phyloP scores from a whole-genome alignment of 2,329 filamentous ascomycete genomes.

The Venturia nashicola region DNA sequence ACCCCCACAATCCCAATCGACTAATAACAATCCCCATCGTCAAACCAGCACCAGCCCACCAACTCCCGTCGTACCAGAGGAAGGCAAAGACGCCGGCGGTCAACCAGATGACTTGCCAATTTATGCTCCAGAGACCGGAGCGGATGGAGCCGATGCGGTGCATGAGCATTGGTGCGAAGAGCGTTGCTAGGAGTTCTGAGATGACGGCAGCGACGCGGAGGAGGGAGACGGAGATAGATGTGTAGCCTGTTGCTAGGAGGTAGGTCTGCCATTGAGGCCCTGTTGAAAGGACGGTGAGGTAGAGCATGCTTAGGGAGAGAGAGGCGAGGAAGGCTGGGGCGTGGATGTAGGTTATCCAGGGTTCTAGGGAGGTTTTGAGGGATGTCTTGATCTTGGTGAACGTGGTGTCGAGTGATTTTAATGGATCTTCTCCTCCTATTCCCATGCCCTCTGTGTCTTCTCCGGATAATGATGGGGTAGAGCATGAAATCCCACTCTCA shows the following conservation, averaged over 20 bases:
- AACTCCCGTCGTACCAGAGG: neutral
- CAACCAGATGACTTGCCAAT: constrained; percentile 51
- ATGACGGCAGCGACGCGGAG: constrained; percentile 40
- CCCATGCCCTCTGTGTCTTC: neutral
- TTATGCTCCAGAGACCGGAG: constrained; percentile 59
- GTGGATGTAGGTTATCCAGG: constrained; percentile 34
- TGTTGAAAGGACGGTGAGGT: constrained; percentile 49
- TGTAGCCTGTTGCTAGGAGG: constrained; percentile 42
- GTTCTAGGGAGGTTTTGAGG: constrained; percentile 16
- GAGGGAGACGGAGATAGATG: constrained; percentile 38
- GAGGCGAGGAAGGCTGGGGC: constrained; percentile 50
- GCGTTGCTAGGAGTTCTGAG: constrained; percentile 50
- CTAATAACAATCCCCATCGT: constrained; percentile 28
- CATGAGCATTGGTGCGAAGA: constrained; percentile 45
- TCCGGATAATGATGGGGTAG: neutral
- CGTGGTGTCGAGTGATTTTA: neutral
- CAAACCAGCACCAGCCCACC: constrained; percentile 17
- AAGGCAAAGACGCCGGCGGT: constrained; percentile 23
- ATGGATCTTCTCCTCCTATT: neutral
- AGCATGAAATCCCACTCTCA: neutral
- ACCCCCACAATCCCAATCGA: constrained; percentile 35
- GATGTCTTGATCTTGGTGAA: neutral
- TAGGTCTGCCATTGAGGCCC: constrained; percentile 51
- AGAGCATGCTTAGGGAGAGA: constrained; percentile 45
- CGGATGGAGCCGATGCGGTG: constrained; percentile 38